These are phyloP conservation scores for Annulohypoxylon nitens DNA, from an alignment of 495 filamentous ascomycete genomes.

Conservation along the genomic window DNA sequence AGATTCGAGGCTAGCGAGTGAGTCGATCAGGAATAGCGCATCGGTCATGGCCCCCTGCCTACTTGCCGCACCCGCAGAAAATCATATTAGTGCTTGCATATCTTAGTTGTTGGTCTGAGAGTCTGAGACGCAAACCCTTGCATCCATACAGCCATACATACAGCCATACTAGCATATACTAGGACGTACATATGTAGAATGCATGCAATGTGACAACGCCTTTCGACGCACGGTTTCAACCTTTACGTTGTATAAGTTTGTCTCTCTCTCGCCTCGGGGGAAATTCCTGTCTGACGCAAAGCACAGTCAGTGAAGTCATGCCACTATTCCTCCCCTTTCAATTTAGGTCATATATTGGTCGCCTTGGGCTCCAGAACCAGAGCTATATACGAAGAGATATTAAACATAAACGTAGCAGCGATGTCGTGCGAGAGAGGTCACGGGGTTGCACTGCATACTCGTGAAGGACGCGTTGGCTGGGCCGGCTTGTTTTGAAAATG, in stretches of 20 bases:
- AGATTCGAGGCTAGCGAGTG: not conserved
- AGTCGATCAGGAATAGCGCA: constrained; percentile 4
- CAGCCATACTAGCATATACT: constrained; percentile 10
- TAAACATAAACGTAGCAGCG: not conserved
- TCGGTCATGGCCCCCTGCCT: not conserved
- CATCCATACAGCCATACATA: not conserved
- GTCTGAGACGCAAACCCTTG: not conserved
- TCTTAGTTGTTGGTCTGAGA: not conserved
- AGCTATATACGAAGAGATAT: constrained; percentile 19
- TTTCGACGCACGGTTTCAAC: constrained; percentile 16
- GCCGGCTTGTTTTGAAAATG: constrained; percentile 15
- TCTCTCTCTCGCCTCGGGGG: constrained; percentile 26
- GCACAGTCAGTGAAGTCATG: constrained; percentile 2
- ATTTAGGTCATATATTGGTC: not conserved
- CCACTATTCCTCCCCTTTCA: constrained; percentile 2
- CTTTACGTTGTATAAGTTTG: constrained; percentile 8
- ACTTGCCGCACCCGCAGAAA: not conserved
- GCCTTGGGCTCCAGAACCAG: constrained; percentile 12
- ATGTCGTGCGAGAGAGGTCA: constrained; percentile 24
- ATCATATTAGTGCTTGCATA: constrained; percentile 18
- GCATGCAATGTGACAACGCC: constrained; percentile 32
- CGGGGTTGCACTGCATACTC: constrained; percentile 32
- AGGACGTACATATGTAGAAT: constrained; percentile 4
- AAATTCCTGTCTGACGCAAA: constrained; percentile 3
- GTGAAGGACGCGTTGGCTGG: constrained; percentile 15